These are phyloP conservation scores for Symbiodinium pilosum DNA, from an alignment of 73 alveolate genomes.

Conservation along the genomic window DNA sequence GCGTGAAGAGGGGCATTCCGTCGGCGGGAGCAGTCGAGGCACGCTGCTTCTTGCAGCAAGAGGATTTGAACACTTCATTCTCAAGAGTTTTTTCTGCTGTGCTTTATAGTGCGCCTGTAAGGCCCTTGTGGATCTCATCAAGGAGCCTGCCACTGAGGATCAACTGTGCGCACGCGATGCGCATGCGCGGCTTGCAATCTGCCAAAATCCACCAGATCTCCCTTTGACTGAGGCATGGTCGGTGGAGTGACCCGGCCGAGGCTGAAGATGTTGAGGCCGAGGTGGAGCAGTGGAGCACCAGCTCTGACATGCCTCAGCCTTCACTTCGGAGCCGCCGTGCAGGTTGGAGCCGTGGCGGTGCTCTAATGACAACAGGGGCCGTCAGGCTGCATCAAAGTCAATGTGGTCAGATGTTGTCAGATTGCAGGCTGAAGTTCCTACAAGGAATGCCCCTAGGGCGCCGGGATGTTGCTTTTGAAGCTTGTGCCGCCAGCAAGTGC, in stretches of 20 bases:
- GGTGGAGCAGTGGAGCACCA: not conserved
- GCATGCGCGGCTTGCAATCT: too few species aligned
- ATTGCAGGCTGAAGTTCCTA: not conserved
- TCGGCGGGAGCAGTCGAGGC: slow-evolving; percentile 71
- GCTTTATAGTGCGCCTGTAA: not conserved
- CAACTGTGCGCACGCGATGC: too few species aligned
- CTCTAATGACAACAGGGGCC: slow-evolving; percentile 16
- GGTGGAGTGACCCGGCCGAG: slow-evolving; percentile 78
- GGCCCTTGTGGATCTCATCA: slow-evolving; percentile 94
- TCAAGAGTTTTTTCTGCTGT: not conserved
- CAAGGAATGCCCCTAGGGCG: not conserved
- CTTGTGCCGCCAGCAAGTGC: not conserved
- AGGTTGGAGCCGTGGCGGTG: slow-evolving; percentile 91
- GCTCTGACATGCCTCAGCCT: not conserved
- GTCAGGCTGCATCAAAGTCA: not conserved
- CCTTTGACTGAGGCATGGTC: slow-evolving; percentile 38
- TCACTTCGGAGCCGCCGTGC: too few species aligned
- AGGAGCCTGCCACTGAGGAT: not conserved
- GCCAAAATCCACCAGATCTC: not conserved
- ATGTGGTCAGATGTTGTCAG: not conserved
- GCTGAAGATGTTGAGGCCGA: slow-evolving; percentile 87
- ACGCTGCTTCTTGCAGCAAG: not conserved
- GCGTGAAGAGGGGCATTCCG: slow-evolving; percentile 85
- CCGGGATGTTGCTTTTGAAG: not conserved
- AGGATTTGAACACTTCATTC: too few species aligned